phyloP scores from a whole-genome alignment of 768 basidiomycete genomes.

The Lactarius tabidus region DNA sequence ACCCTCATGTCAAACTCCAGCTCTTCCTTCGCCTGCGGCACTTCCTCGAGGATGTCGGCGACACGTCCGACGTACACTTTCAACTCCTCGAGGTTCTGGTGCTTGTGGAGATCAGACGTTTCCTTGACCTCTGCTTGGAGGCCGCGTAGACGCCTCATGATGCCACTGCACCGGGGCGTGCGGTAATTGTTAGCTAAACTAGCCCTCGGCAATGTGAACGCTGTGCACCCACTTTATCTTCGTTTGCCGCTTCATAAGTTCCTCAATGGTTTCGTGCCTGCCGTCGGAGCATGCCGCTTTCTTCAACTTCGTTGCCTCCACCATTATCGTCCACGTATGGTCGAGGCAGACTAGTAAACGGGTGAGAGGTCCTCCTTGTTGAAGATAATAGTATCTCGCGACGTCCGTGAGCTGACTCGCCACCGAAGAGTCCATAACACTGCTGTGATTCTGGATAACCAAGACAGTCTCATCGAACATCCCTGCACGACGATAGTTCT shows the following conservation, averaged over 20 bases:
- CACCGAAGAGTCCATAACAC: conserved; percentile 33
- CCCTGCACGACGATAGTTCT: conserved; percentile 44
- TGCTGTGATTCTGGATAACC: conserved; percentile 37
- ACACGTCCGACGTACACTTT: background rate
- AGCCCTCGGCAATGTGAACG: background rate
- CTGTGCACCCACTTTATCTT: background rate
- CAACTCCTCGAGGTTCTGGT: conserved; percentile 4
- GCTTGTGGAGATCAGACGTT: conserved; percentile 6
- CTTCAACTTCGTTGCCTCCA: conserved; percentile 18
- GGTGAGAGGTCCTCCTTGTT: conserved; percentile 29
- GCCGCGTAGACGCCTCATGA: background rate
- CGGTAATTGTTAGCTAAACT: background rate
- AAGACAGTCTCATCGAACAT: conserved; percentile 48
- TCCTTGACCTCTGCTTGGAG: conserved; percentile 4
- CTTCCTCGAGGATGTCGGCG: background rate
- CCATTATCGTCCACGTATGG: background rate
- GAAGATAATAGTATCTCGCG: conserved; percentile 45
- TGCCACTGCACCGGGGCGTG: background rate
- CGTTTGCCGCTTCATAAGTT: conserved; percentile 14
- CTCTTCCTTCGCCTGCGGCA: conserved; percentile 10
- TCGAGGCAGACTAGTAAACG: conserved; percentile 23
- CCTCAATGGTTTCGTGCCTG: conserved; percentile 21
- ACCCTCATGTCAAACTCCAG: conserved; percentile 5
- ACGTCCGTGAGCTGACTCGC: conserved; percentile 38
- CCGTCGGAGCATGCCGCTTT: background rate